Percentiles rank a stretch among this genome's conserved stretches.
These are phyloP conservation scores for Inga oerstediana DNA, from an alignment of 306 rosid species.

Conservation along the genomic window DNA sequence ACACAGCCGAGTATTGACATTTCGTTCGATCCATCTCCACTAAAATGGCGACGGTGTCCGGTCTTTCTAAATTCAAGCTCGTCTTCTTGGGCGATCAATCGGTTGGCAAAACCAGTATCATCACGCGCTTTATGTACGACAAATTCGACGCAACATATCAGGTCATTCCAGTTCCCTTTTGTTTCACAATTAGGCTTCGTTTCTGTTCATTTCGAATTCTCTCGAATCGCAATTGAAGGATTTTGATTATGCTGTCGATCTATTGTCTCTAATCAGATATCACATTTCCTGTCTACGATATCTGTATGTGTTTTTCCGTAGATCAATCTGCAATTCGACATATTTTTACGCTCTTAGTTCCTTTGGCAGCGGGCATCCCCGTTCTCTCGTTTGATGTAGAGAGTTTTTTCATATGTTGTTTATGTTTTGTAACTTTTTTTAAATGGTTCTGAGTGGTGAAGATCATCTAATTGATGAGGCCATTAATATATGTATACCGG, in stretches of 20 bases:
- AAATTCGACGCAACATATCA: constrained; percentile 84
- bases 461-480: constrained; percentile 1
- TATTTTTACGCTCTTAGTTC: not conserved
- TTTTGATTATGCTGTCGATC: constrained; percentile 3
- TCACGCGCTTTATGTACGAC: constrained; percentile 90
- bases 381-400: not conserved
- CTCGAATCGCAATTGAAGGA: not conserved
- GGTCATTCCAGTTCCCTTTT: constrained; percentile 36
- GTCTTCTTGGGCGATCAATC: constrained; percentile 89
- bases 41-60: constrained; percentile 76
- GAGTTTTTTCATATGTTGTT: not conserved
- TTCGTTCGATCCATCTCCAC: not conserved
- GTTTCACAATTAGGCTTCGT: not conserved
- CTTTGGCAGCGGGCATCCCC: not conserved
- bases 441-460: not conserved
- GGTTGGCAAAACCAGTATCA: constrained; percentile 84
- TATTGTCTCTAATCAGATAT: not conserved
- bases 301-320: constrained; percentile 14
- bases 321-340: constrained; percentile 15
- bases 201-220: not conserved
- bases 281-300: not conserved
- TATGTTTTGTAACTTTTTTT: constrained; percentile 6
- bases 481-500: not conserved
- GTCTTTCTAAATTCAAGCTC: constrained; percentile 82
- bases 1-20: not conserved